A percentile compares a stretch with the other conserved stretches of the same genome.
Conservation (phyloP, 106 monocot species). For the Vanilla planifolia region DNA sequence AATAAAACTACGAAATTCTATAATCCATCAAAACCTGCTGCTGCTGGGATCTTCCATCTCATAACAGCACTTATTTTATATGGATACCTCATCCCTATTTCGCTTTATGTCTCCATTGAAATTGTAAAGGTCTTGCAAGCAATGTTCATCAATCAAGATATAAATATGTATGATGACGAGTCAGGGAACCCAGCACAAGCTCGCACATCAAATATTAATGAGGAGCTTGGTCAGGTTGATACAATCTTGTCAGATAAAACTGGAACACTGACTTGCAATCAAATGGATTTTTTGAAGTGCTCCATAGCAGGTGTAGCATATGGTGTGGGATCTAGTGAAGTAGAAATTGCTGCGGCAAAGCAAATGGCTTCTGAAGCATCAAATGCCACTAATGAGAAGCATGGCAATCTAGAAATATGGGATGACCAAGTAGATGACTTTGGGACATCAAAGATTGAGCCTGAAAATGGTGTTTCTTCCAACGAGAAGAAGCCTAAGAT, state of each 20-base stretch:
- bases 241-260: conserved; percentile 46
- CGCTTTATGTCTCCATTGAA: conserved; percentile 25
- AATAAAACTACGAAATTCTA: conserved; percentile 18
- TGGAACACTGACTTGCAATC: conserved; percentile 47
- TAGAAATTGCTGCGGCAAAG: conserved; percentile 43
- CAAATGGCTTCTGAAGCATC: conserved; percentile 33
- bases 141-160: conserved; percentile 12
- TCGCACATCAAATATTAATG: conserved; percentile 45
- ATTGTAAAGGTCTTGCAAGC: conserved; percentile 14
- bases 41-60: conserved; percentile 40
- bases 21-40: conserved; percentile 22
- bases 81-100: conserved; percentile 46
- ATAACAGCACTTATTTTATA: conserved; percentile 48
- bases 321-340: conserved; percentile 40
- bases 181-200: conserved; percentile 34
- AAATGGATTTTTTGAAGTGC: conserved; percentile 49
- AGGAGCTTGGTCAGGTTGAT: conserved; percentile 52
- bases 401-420: conserved; percentile 16
- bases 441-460: conserved; percentile 28
- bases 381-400: not conserved
- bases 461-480: conserved; percentile 13
- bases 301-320: conserved; percentile 41
- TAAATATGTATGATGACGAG: conserved; percentile 32
- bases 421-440: conserved; percentile 1
- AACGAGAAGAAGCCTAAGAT: conserved; percentile 19